Conservation (phyloP, 768 basidiomycete species). For the Sporobolomyces pararoseus region DNA sequence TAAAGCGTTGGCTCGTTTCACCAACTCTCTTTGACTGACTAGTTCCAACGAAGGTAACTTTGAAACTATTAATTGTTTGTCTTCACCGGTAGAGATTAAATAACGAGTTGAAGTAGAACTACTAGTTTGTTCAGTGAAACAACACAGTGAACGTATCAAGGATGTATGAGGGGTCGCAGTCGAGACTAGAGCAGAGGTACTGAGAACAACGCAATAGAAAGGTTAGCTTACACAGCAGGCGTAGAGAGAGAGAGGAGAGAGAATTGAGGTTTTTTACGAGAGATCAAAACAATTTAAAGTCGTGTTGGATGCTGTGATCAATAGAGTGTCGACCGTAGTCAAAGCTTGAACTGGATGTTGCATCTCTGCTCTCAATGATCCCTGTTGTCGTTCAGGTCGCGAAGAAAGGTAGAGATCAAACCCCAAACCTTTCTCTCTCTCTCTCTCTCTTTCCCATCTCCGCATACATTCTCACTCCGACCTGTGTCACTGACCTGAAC, state of each 20-base stretch:
- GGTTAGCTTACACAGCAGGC: neutral
- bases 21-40: conserved; percentile 65
- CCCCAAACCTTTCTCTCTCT: neutral
- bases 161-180: conserved; percentile 11
- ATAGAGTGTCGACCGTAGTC: neutral
- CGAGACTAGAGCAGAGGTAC: neutral
- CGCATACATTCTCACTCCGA: neutral
- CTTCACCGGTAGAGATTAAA: conserved; percentile 66
- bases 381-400: neutral
- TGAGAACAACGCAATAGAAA: too few relatives aligned
- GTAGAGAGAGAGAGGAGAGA: neutral
- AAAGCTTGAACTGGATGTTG: conserved; percentile 26
- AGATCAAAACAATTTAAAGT: conserved; percentile 42
- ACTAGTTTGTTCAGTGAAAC: neutral
- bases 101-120: conserved; percentile 8
- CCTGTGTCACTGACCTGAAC: too few relatives aligned
- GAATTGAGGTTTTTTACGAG: conserved; percentile 39
- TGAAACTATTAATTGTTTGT: conserved; percentile 78
- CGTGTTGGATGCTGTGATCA: conserved; percentile 7
- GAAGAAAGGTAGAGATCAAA: neutral
- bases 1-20: conserved; percentile 74
- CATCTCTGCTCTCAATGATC: neutral
- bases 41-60: conserved; percentile 58
- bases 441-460: neutral
- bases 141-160: conserved; percentile 29